Conservation (phyloP, 805 yeast genomes). For the Cyberlindnera mycetangii region DNA sequence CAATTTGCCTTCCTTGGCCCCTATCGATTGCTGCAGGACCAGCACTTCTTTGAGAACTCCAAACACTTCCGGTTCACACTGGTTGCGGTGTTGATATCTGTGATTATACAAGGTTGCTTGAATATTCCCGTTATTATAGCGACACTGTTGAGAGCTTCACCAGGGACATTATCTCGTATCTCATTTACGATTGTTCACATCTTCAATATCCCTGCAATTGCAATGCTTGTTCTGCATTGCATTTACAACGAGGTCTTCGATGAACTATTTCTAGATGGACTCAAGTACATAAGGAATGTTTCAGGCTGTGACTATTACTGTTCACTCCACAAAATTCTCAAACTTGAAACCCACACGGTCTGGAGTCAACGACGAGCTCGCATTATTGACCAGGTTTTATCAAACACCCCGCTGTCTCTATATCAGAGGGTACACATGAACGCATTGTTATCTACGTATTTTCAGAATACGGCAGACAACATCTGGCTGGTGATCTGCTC, state of each 20-base stretch:
- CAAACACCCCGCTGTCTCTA: background rate
- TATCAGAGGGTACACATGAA: background rate
- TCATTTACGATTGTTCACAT: background rate
- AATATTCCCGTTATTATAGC: conserved; percentile 3
- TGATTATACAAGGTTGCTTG: conserved; percentile 3
- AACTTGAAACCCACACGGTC: background rate
- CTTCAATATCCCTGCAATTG: conserved; percentile 1
- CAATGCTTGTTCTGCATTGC: conserved; percentile 3
- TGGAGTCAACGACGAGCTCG: background rate
- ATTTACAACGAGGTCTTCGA: conserved; percentile 11
- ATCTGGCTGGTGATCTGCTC: background rate
- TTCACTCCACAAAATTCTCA: background rate
- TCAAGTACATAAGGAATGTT: conserved; percentile 13
- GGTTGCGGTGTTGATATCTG: conserved; percentile 11
- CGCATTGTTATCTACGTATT: background rate
- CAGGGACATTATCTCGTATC: background rate
- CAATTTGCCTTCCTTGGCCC: conserved; percentile 20
- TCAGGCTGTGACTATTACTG: conserved; percentile 1
- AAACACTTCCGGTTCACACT: conserved; percentile 13
- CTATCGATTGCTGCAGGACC: conserved; percentile 19
- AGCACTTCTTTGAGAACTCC: conserved; percentile 14
- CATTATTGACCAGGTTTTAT: background rate
- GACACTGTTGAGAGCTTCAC: background rate
- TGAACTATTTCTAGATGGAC: conserved; percentile 13
- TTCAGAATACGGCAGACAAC: background rate